phyloP scores from a whole-genome alignment of 768 basidiomycete species.

The Lentinula sp. region DNA sequence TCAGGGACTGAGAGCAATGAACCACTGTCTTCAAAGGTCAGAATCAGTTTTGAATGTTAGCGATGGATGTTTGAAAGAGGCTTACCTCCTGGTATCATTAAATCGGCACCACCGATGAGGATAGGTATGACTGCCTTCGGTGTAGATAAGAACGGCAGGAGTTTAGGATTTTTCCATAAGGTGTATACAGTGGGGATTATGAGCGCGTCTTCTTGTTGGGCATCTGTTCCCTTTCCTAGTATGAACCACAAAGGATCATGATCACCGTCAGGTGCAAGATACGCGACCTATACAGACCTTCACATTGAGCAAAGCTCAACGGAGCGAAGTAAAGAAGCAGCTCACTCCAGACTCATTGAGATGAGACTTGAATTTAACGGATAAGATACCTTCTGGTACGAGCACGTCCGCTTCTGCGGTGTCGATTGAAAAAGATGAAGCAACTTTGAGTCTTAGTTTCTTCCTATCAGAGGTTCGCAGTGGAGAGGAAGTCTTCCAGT shows the following conservation, averaged over 20 bases:
- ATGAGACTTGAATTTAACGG: slow-evolving; percentile 63
- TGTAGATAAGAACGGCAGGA: slow-evolving; percentile 69
- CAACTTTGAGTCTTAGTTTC: slow-evolving; percentile 58
- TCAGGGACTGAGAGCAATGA: slow-evolving; percentile 37
- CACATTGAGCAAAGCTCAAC: neutral
- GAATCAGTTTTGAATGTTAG: slow-evolving; percentile 6
- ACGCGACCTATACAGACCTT: slow-evolving; percentile 41
- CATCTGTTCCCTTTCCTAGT: slow-evolving; percentile 55
- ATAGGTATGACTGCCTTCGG: slow-evolving; percentile 65
- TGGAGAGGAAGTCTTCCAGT: slow-evolving; percentile 70
- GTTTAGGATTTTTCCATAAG: slow-evolving; percentile 64
- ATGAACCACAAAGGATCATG: slow-evolving; percentile 74
- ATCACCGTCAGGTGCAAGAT: slow-evolving; percentile 50
- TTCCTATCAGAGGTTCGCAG: slow-evolving; percentile 68
- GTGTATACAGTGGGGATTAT: slow-evolving; percentile 81
- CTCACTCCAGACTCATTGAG: slow-evolving; percentile 61
- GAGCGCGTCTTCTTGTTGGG: slow-evolving; percentile 18
- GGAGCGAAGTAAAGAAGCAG: neutral
- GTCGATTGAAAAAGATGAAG: slow-evolving; percentile 38
- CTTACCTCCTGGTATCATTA: slow-evolving; percentile 85
- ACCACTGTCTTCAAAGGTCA: slow-evolving; percentile 46
- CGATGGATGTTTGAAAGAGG: slow-evolving; percentile 5
- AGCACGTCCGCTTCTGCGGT: slow-evolving; percentile 61
- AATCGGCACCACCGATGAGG: slow-evolving; percentile 74
- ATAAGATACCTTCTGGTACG: slow-evolving; percentile 68